phyloP scores from a whole-genome alignment of 176 grass and related monocot genomes.

The Puya raimondii region DNA sequence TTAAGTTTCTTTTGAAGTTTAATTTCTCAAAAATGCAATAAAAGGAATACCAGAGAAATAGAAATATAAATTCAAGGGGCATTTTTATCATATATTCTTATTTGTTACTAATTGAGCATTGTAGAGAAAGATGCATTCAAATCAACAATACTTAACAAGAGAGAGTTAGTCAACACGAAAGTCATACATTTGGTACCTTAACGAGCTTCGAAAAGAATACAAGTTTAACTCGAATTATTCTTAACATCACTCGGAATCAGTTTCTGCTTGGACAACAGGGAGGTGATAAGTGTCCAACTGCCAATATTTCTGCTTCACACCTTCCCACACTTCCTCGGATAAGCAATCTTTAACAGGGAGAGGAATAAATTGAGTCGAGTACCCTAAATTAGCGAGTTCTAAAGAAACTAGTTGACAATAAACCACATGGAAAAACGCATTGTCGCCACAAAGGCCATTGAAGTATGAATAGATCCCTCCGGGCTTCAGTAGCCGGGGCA shows the following conservation, averaged over 20 bases:
- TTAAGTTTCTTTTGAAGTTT: too few relatives aligned
- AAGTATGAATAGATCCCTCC: conserved; percentile 90
- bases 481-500: conserved; percentile 57
- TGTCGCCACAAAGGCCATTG: conserved; percentile 86
- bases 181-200: too few relatives aligned
- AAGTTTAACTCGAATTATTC: neutral
- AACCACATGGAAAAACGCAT: conserved; percentile 84
- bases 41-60: too few relatives aligned
- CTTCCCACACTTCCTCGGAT: conserved; percentile 52
- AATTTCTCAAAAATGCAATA: too few relatives aligned
- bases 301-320: conserved; percentile 89
- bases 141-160: too few relatives aligned
- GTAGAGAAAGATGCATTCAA: too few relatives aligned
- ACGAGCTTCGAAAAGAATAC: neutral
- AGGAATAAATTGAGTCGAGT: conserved; percentile 76
- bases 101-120: too few relatives aligned
- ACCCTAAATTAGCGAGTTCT: conserved; percentile 61
- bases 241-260: conserved; percentile 34
- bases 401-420: conserved; percentile 72
- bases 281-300: conserved; percentile 84
- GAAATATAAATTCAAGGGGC: too few relatives aligned
- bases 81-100: too few relatives aligned
- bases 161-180: neutral
- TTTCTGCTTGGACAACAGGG: conserved; percentile 59
- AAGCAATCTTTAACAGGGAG: conserved; percentile 81